Evolutionary conservation across 768 basidiomycete species (phyloP), one percentile per base, ranked within the genome.

Genomic region (Russula sp.): DNA sequence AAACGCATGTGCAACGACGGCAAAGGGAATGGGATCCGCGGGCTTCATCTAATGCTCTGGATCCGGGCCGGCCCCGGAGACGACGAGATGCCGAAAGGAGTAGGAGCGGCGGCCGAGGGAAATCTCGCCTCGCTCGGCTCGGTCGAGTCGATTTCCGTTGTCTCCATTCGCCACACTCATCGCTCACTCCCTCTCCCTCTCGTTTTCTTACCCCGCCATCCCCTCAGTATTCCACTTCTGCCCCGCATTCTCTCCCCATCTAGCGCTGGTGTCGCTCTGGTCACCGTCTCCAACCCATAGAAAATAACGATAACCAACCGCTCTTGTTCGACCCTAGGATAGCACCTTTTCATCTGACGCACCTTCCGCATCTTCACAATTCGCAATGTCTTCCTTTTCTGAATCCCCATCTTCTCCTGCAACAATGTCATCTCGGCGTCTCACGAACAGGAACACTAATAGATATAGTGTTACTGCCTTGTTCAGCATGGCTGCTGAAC

Each of bases 401-500:
- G 85, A 86, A 61, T 77, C 79, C 61, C 78, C 86, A 43, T 74
- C 76, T 53, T 86, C 88, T 32, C 83, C 88, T 55, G 80, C 79
- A 65, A 78, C 82, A 68, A 79, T 86, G 70, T 86, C 86, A 65
- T 76, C 83, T 66, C 84, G 89, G 68, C 82, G 91, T 35, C 80
- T 90, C 71, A 91, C 90, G 39, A 93, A 93, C 79, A 79, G 95
- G 73, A 97, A 93, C 73, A 95, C 92, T 67, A 96, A 97, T 76
- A 87, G 95, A 61, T 96, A 97, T 76, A 91, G 88, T 73, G 95
- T 98, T 42, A 98, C 91, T 53, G 93, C 93, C 32, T 79, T 98
- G 67, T 98, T 96, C 73, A 93, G 90, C 70, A 94, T 98, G 88
- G 96, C 95, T 13, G 96, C 96, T 39, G 96, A 98, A 76, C 94